Evolutionary conservation across 192 early-diverging fungal genomes (phyloP), one percentile per base, ranked within the genome.

Genomic region (Coemansia sp.): DNA sequence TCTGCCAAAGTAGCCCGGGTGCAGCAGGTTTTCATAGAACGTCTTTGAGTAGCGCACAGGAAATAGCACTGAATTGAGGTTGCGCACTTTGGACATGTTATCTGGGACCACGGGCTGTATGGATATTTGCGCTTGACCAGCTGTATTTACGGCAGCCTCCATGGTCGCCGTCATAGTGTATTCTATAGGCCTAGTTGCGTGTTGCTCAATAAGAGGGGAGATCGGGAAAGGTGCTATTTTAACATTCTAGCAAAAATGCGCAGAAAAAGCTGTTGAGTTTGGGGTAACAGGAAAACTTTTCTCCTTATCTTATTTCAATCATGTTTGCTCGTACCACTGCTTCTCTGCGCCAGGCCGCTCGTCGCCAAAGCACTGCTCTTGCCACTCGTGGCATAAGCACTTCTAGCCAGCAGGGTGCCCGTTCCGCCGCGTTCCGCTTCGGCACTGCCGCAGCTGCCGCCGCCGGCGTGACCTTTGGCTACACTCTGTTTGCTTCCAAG

Each of bases 11-110:
- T 89, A 84, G 14, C 80, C 85, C 2, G 80, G 82, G 26, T 81
- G 76, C 18, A 87, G 53, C 28, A 93, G 80, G 21, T 87, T 76
- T 54, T 81, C 81, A 64, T 92, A 97, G 62, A 93, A 97, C 39
- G 78, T 56, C 18, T 82, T 79, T 40, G 84, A 81, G 72, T 96
- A 97, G 12, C 69, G 62, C 10, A 97, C 88, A n/a, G 95, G 95
- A 51, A 97, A 93, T 26, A 97, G 69, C 28, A 83, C 81, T 6
- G 71, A 55, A 66, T 97, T 92, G 44, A 97, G 76, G 28, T 66
- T 77, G 45, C 84, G 82, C 47, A 94, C 72, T 48, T 85, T 78
- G n/a, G 74, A 79, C 18, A 96, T 49, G 40, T 84, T 90, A 56
- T 85, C 11, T 1, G 47, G 3, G 46, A 53, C 53, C 16, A 76